These are phyloP conservation scores for Leccinum ochraceum DNA, from an alignment of 768 basidiomycete species.

Conservation along the genomic window DNA sequence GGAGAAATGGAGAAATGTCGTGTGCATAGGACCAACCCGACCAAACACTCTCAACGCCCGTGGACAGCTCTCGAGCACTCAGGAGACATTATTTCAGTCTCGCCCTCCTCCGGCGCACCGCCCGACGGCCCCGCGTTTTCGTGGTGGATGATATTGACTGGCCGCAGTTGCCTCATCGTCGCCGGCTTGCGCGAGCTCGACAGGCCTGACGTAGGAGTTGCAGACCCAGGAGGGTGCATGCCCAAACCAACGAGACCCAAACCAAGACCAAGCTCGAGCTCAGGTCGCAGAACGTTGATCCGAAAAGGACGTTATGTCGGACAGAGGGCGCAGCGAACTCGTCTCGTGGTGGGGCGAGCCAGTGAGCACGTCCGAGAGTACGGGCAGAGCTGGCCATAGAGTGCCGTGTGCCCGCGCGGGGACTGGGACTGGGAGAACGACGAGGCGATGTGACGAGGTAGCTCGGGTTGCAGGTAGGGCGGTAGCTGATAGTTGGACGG, in stretches of 20 bases:
- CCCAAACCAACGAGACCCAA: no score
- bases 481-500: conserved; percentile 47
- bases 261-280: conserved; percentile 35
- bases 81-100: no score
- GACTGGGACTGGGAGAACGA: conserved; percentile 37
- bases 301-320: conserved; percentile 29
- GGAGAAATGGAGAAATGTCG: no score
- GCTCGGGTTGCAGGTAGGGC: conserved; percentile 64
- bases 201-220: conserved; percentile 26
- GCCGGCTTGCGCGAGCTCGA: conserved; percentile 2
- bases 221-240: conserved; percentile 19
- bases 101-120: no score
- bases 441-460: conserved; percentile 51
- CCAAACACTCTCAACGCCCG: no score
- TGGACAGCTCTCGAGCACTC: background rate
- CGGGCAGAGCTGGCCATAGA: conserved; percentile 21
- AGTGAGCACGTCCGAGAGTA: conserved; percentile 20
- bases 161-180: no score
- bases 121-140: no score
- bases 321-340: conserved; percentile 24
- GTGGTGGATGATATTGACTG: no score
- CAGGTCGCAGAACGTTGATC: conserved; percentile 49
- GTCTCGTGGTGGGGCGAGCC: conserved; percentile 27
- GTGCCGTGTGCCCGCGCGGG: conserved; percentile 1
- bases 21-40: no score